Evolutionary conservation across 306 rosid genomes (phyloP).

Genomic region (Hippophae tibetana): DNA sequence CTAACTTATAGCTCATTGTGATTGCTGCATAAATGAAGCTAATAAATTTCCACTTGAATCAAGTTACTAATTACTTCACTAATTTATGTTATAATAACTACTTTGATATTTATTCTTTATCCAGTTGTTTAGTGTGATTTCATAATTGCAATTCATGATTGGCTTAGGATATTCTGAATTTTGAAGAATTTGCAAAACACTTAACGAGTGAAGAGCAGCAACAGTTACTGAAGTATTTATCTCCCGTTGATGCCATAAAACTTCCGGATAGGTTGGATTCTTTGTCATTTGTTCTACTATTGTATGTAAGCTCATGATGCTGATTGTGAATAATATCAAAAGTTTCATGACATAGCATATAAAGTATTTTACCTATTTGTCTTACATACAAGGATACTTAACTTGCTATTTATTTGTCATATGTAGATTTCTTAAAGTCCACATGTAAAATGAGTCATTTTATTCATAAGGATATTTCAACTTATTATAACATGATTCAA

Average conservation of each 20-base stretch:
- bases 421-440: not conserved
- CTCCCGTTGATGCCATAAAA: conserved; percentile 54
- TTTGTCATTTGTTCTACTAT: conserved; percentile 11
- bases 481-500: not conserved
- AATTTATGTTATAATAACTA: not conserved
- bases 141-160: conserved; percentile 22
- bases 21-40: not conserved
- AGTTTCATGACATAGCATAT: not conserved
- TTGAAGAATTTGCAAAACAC: conserved; percentile 60
- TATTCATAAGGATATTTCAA: not conserved
- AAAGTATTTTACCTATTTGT: no score
- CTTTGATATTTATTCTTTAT: not conserved
- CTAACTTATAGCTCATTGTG: not conserved
- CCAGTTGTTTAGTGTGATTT: conserved; percentile 15
- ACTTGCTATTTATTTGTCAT: no score
- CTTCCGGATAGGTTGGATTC: conserved; percentile 71
- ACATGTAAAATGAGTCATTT: not conserved
- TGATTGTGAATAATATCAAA: conserved; percentile 8
- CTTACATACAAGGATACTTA: no score
- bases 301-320: not conserved
- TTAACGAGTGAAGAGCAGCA: conserved; percentile 87
- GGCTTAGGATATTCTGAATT: conserved; percentile 65
- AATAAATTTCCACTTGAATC: not conserved
- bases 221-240: conserved; percentile 66
- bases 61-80: not conserved